Evolutionary conservation across 192 early-diverging fungal genomes (phyloP).

Genomic region (Chytriomyces sp.): DNA sequence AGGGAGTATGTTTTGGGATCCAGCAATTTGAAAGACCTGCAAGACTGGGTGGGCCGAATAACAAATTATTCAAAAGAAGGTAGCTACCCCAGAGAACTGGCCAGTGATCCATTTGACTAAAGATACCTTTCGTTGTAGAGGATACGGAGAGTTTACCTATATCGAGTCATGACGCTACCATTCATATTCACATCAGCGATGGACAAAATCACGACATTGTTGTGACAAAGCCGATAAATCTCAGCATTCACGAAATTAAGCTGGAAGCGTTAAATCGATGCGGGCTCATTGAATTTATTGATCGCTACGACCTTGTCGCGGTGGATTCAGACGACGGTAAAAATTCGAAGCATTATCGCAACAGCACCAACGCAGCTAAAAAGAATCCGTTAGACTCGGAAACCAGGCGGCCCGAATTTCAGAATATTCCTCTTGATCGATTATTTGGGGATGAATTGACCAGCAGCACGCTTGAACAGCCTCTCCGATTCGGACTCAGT

Average conservation of each 20-base stretch:
- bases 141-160: background rate
- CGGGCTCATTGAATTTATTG: constrained; percentile 4
- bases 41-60: background rate
- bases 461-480: background rate
- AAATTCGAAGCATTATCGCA: background rate
- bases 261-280: constrained; percentile 18
- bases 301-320: constrained; percentile 11
- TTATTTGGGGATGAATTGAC: too few species aligned
- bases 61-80: background rate
- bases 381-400: too few species aligned
- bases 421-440: too few species aligned
- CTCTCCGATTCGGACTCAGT: background rate
- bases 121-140: background rate
- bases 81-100: background rate
- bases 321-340: background rate
- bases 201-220: background rate
- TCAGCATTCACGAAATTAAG: constrained; percentile 22
- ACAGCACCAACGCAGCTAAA: too few species aligned
- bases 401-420: too few species aligned
- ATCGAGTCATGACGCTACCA: background rate
- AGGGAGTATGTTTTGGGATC: background rate
- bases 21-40: background rate
- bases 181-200: constrained; percentile 3
- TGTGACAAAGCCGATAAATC: background rate
- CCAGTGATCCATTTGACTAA: background rate